Evolutionary conservation across 257 asterid species (phyloP), one percentile per base, ranked within the genome.

Genomic region (Solanum pinnatisectum): DNA sequence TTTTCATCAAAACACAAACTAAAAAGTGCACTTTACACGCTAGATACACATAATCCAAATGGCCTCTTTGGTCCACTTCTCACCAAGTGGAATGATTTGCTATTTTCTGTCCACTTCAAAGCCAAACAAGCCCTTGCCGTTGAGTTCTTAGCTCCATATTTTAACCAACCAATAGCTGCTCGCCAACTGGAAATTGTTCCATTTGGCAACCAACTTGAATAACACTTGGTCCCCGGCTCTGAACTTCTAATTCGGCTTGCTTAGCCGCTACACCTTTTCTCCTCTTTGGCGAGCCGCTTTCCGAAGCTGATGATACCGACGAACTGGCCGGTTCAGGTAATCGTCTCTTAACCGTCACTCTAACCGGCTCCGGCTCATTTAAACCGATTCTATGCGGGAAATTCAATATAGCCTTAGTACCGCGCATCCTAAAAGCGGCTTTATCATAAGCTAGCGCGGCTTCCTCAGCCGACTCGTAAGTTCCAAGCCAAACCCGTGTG

Each of bases 401-500:
- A 72, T 96, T 96, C 22, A 96, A 89, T 89, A 95, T 44, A 7
- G 99, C 98, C 94, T 96, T 96, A 0, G 99, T 87, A 33, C 99
- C 98, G 22, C 98, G 96, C 93, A 96, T 96, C 90, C 96, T 91
- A 86, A 93, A 96, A 90, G 98, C 98, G 81, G 99, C 98, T 84
- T 88, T 90, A 63, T 96, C 98, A 25, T 96, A 96, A 88, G 98
- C 99, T n/a, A 86, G 68, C 67, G 98, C 98, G 11, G 98, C 99
- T 90, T 93, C 99, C 93, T 96, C 98, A 39, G 96, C 98, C 90
- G 95, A 92, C 73, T 92, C 99, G 18, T 96, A 96, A 1, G 99
- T 96, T 20, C 99, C 99, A 22, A 96, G 98, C 99, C 99, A 96
- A 4, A 96, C 97, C 79, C 99, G 88, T 18, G 99, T 98, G 52